Conservation (phyloP, 2,329 filamentous ascomycete genomes). For the Aspergillus sp. region DNA sequence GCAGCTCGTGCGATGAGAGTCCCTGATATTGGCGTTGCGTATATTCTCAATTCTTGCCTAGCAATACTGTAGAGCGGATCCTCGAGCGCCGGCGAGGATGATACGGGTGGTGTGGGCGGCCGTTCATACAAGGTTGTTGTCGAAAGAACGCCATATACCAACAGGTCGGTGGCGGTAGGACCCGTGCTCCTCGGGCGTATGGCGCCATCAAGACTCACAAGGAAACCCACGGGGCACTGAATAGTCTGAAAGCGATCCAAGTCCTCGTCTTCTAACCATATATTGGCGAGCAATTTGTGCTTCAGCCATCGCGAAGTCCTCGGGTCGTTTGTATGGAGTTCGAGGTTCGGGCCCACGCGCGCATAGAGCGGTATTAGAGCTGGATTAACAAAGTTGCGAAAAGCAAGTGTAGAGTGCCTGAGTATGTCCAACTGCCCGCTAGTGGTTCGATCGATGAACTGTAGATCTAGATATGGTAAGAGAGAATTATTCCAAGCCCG, state of each 20-base stretch:
- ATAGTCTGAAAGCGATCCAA: constrained; percentile 32
- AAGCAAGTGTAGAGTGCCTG: constrained; percentile 37
- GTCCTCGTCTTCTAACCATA: constrained; percentile 42
- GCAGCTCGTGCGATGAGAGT: constrained; percentile 39
- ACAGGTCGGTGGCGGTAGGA: constrained; percentile 38
- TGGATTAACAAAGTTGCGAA: constrained; percentile 45
- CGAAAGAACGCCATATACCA: constrained; percentile 47
- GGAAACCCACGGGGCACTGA: constrained; percentile 46
- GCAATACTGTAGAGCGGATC: constrained; percentile 15
- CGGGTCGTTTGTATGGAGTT: constrained; percentile 41
- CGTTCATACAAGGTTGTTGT: constrained; percentile 31
- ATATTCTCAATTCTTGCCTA: constrained; percentile 41
- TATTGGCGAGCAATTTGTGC: constrained; percentile 38
- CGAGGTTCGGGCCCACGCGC: constrained; percentile 45
- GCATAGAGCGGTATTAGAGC: constrained; percentile 46
- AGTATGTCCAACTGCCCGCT: constrained; percentile 39
- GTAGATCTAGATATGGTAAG: constrained; percentile 34
- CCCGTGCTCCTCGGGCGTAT: constrained; percentile 23
- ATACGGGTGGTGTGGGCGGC: constrained; percentile 42
- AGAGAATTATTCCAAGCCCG: constrained; percentile 3
- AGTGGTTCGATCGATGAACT: constrained; percentile 39
- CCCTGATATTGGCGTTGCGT: constrained; percentile 42
- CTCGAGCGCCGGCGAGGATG: constrained; percentile 34
- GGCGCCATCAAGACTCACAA: constrained; percentile 36
- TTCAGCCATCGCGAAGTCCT: constrained; percentile 45